Conservation (phyloP, 306 rosid genomes). For the Trifolium fragiferum region DNA sequence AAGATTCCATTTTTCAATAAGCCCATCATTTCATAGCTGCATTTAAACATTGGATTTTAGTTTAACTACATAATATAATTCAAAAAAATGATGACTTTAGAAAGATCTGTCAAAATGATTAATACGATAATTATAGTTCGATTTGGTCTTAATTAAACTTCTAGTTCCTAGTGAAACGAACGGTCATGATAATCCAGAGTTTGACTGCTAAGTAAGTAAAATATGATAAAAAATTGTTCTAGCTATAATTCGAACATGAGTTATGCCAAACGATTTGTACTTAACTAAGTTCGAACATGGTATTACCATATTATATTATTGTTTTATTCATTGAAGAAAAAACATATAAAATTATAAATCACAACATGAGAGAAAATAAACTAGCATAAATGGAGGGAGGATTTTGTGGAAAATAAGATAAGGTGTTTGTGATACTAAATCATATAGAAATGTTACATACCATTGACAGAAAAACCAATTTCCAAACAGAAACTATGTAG, state of each 20-base stretch:
- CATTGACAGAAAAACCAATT: not conserved
- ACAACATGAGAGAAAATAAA: not conserved
- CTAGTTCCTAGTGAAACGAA: not conserved
- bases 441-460: not conserved
- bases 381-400: not conserved
- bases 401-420: no score
- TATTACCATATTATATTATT: not conserved
- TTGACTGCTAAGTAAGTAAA: not conserved
- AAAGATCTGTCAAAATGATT: not conserved
- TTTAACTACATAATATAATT: not conserved
- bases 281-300: no score
- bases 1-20: constrained; percentile 38
- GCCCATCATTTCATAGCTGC: constrained; percentile 41
- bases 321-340: not conserved
- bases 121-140: no score
- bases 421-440: not conserved
- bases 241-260: not conserved
- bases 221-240: not conserved
- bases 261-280: not conserved
- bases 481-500: not conserved
- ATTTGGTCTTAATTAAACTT: no score
- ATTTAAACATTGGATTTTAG: constrained; percentile 11
- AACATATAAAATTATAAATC: not conserved
- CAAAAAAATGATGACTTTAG: not conserved
- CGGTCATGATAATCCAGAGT: no score